Percentiles rank a stretch among this genome's conserved stretches.
These are phyloP conservation scores for Lichtheimia hyalospora DNA, from an alignment of 371 early-diverging fungal species.

Conservation along the genomic window DNA sequence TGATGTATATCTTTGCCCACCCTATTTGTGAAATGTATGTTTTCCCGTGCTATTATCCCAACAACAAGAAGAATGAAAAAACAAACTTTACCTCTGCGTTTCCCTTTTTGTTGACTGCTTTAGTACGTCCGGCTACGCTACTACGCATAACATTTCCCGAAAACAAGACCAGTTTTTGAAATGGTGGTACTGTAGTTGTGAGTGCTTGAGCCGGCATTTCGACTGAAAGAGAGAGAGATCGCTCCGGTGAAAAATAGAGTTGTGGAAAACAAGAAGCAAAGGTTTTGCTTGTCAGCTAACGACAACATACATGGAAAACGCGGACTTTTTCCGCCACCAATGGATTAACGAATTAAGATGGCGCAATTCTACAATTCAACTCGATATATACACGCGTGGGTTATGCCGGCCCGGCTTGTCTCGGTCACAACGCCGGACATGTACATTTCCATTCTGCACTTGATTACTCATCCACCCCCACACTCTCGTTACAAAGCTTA, in stretches of 20 bases:
- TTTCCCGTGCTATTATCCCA: not conserved
- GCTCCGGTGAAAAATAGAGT: not conserved
- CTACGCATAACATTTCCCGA: constrained; percentile 58
- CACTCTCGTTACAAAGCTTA: no score
- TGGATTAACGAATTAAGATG: not conserved
- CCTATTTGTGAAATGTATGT: not conserved
- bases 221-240: not conserved
- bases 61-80: not conserved
- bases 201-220: not conserved
- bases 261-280: not conserved
- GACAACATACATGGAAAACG: not conserved
- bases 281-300: constrained; percentile 1
- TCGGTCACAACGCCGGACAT: no score
- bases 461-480: no score
- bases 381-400: no score
- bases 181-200: not conserved
- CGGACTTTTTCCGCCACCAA: not conserved
- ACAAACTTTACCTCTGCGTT: constrained; percentile 48
- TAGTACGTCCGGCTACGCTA: constrained; percentile 33
- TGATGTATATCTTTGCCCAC: not conserved
- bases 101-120: constrained; percentile 41
- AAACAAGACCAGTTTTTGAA: not conserved
- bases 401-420: no score
- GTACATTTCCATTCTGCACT: no score
- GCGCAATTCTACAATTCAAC: not conserved